Evolutionary conservation across 2,329 filamentous ascomycete genomes (phyloP), one percentile per base, ranked within the genome.

Genomic region (Immersiporthe knoxdaviesiana): DNA sequence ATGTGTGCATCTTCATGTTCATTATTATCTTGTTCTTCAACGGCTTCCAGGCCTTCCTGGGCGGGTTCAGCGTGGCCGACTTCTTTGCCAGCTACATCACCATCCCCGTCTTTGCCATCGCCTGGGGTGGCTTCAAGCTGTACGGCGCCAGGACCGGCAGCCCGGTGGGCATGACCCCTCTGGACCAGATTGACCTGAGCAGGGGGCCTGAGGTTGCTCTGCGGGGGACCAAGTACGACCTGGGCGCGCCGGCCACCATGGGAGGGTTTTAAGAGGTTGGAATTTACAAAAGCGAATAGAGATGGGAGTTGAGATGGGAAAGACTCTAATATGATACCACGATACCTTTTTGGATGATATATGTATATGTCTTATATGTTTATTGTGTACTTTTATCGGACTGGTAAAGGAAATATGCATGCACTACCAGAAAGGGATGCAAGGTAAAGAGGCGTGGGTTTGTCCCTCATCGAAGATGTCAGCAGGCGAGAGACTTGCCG

Each of bases 1-100:
- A 76, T 73, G 80, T 81, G 66, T 81, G 81, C 37, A 77, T 84
- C 24, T 77, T 81, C 71, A 79, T 81, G 73, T 81, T 81, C 74
- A 61, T 77, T 50, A 71, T 83, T 30, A 81, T 84, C 41, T 80
- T 82, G 52, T 68, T 84, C 59, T 83, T 81, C 18, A 82, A 82
- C 69, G 82, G 81, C 1, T 84, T 83, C 73, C 78, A 78, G 11
- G 76, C 80, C 0, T 83, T 81, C 72, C 78, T 84, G 52, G 78
- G 80, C 32, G 69, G 70, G 0, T 82, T 82, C 72, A 77, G 74
- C 41, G 78, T 79, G 32, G 72, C 75, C 10, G 72, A 78, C 64
- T 83, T 83, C 69, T 81, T 83, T 69, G 76, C 80, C 68, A 76
- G 77, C 61, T 83, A 82, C 69, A 72, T 82, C 52, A 74, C 72